Conservation (phyloP, 306 rosid species). For the Cicer yamashitae region DNA sequence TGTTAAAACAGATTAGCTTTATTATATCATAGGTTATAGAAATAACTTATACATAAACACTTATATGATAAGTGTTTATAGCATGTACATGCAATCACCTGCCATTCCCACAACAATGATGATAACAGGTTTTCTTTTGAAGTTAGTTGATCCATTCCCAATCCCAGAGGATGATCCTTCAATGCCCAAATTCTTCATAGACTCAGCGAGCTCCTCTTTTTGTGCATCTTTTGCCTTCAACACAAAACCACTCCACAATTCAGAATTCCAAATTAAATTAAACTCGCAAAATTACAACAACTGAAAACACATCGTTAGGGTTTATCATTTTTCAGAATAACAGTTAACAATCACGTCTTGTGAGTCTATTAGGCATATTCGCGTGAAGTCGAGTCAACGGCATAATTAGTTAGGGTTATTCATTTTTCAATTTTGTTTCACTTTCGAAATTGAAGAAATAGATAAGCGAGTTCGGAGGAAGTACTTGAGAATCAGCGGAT, state of each 20-base stretch:
- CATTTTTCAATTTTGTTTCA: not conserved
- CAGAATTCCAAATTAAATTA: conserved; percentile 1
- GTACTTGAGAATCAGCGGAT: conserved; percentile 50
- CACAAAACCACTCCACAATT: conserved; percentile 29
- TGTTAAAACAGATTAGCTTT: too few species aligned
- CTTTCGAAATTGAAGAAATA: conserved; percentile 4
- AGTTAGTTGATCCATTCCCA: conserved; percentile 52
- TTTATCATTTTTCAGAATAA: conserved; percentile 11
- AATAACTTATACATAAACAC: too few species aligned
- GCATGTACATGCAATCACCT: conserved; percentile 46
- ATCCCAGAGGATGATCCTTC: conserved; percentile 69
- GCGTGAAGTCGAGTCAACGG: too few species aligned
- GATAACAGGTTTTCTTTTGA: conserved; percentile 82
- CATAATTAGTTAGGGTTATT: too few species aligned
- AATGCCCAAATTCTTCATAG: conserved; percentile 67
- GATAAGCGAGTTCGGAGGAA: not conserved
- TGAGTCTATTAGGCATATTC: not conserved
- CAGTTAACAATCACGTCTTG: not conserved
- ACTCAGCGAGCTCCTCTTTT: conserved; percentile 62
- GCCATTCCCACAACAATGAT: conserved; percentile 94
- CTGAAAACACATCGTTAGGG: conserved; percentile 16
- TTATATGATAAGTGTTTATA: too few species aligned
- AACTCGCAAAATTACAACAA: not conserved
- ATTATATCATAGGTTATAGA: too few species aligned
- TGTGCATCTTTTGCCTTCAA: conserved; percentile 59